Evolutionary conservation across 2,329 filamentous ascomycete species (phyloP).

Genomic region (Penicillium sp.): DNA sequence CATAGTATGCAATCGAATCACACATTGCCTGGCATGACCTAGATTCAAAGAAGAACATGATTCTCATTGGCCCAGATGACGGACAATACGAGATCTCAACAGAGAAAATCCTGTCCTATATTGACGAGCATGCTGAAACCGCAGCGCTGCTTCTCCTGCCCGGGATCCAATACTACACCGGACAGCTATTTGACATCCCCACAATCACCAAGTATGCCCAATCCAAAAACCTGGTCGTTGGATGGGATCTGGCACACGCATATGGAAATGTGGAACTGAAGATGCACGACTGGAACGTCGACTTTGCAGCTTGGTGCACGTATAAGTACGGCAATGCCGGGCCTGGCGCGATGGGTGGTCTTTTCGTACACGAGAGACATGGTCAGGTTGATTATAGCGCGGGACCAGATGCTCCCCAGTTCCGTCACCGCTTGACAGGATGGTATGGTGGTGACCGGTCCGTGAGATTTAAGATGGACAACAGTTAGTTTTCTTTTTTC

Average conservation of each 20-base stretch:
- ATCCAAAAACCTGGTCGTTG: conserved; percentile 64
- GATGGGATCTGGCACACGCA: conserved; percentile 85
- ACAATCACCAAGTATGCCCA: conserved; percentile 74
- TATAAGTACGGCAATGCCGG: conserved; percentile 92
- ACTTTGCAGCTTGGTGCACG: conserved; percentile 88
- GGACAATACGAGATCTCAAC: conserved; percentile 62
- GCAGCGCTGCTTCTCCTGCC: conserved; percentile 76
- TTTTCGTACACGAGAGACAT: conserved; percentile 75
- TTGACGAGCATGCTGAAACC: conserved; percentile 68
- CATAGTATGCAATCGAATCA: conserved; percentile 74
- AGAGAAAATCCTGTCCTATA: conserved; percentile 65
- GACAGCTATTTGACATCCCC: conserved; percentile 78
- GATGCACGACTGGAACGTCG: conserved; percentile 83
- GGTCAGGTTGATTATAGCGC: conserved; percentile 46
- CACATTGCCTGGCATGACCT: conserved; percentile 71
- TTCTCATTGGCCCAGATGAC: conserved; percentile 65
- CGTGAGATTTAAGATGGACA: conserved; percentile 77
- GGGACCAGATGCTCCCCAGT: conserved; percentile 47
- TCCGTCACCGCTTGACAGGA: conserved; percentile 66
- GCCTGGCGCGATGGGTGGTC: conserved; percentile 72
- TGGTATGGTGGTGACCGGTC: conserved; percentile 82
- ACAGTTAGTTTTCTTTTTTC: conserved; percentile 39
- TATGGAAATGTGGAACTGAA: conserved; percentile 74
- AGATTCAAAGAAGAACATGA: conserved; percentile 64
- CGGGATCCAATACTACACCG: conserved; percentile 88